These are phyloP conservation scores for Penicillium egyptiacum DNA, from an alignment of 495 filamentous ascomycete genomes.

Conservation along the genomic window DNA sequence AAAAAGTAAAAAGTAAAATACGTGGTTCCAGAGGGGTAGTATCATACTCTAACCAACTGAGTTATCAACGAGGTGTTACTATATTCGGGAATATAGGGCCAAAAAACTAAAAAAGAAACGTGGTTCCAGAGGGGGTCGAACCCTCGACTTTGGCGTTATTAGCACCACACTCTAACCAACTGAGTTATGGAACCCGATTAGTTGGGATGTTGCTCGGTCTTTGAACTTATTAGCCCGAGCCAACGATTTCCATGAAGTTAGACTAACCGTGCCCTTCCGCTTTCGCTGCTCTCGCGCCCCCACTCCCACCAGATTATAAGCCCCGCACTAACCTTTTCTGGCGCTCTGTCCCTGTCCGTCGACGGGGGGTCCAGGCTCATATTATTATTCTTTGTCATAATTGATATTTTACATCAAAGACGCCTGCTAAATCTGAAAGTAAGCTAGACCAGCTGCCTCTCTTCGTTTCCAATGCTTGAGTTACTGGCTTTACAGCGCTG, in stretches of 20 bases:
- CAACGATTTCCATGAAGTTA: too few relatives aligned
- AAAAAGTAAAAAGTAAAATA: too few relatives aligned
- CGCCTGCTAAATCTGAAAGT: neutral
- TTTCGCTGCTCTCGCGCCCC: too few relatives aligned
- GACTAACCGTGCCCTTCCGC: too few relatives aligned
- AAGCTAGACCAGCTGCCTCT: neutral
- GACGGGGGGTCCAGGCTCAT: neutral
- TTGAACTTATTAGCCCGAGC: too few relatives aligned
- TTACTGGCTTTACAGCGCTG: neutral
- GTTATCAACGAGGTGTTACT: too few relatives aligned
- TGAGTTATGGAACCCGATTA: constrained; percentile 34
- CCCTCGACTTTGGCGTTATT: constrained; percentile 41
- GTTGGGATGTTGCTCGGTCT: too few relatives aligned
- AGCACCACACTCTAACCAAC: constrained; percentile 41
- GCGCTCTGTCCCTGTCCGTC: neutral
- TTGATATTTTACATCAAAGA: neutral
- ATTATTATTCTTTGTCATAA: neutral
- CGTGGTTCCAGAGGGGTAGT: too few relatives aligned
- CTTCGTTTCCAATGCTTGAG: neutral
- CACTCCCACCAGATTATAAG: constrained; percentile 24
- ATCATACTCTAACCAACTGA: too few relatives aligned
- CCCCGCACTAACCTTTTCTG: constrained; percentile 14
- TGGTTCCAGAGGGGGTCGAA: constrained; percentile 5
- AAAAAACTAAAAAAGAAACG: too few relatives aligned
- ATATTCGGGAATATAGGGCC: too few relatives aligned